Percentiles rank a stretch among this genome's conserved stretches.
phyloP scores from a whole-genome alignment of 371 early-diverging fungal genomes.

The Parasitella parasitica region DNA sequence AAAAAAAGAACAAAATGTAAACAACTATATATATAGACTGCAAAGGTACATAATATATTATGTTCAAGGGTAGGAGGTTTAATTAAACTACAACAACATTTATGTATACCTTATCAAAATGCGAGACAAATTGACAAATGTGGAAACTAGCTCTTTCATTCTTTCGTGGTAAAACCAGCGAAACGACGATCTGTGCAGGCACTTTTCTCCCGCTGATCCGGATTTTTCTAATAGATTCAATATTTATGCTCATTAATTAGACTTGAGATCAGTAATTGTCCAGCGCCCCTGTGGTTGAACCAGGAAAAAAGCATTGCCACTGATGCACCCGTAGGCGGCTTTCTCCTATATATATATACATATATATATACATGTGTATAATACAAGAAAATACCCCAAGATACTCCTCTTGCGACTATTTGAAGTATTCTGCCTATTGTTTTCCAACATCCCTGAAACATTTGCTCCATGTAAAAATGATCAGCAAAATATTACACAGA shows the following conservation, averaged over 20 bases:
- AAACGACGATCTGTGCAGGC: neutral
- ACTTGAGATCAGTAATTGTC: no score
- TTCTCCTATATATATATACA: no score
- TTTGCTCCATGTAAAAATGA: no score
- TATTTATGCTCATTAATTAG: neutral
- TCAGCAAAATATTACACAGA: slow-evolving; percentile 1
- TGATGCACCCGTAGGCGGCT: no score
- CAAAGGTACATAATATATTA: neutral
- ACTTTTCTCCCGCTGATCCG: neutral
- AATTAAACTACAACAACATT: neutral
- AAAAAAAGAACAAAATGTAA: neutral
- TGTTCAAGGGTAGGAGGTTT: slow-evolving; percentile 7
- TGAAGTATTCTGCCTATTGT: no score
- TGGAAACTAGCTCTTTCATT: neutral
- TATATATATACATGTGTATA: no score
- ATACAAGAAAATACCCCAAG: no score
- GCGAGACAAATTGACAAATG: slow-evolving; percentile 7
- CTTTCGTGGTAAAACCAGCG: neutral
- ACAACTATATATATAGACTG: neutral
- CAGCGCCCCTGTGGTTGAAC: no score
- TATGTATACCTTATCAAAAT: neutral
- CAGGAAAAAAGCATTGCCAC: neutral
- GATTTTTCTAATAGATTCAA: neutral
- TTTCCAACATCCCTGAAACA: no score
- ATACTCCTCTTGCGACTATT: no score